A percentile compares a stretch with the other conserved stretches of the same genome.
Evolutionary conservation across 2,329 filamentous ascomycete species (phyloP).

Genomic region (Colletotrichum melonis): DNA sequence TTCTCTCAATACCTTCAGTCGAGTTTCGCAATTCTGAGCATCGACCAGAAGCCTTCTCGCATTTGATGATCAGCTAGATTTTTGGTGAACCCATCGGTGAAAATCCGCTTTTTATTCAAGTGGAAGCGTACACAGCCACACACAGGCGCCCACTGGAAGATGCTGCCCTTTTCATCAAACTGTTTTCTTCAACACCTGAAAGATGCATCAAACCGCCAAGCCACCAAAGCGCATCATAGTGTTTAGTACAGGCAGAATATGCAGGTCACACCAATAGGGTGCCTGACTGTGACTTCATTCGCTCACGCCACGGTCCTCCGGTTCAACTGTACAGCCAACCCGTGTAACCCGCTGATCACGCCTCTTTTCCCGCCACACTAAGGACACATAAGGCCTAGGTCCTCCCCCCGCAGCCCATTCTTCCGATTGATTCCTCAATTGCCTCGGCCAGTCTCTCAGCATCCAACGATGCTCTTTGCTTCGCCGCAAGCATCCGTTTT

Average conservation of each 20-base stretch:
- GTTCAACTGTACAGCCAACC: background rate
- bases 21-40: no score
- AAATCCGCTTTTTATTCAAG: no score
- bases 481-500: background rate
- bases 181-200: background rate
- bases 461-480: background rate
- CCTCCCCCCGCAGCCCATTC: background rate
- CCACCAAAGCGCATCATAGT: background rate
- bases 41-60: no score
- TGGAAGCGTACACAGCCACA: background rate
- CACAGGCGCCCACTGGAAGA: background rate
- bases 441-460: background rate
- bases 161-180: background rate
- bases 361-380: background rate
- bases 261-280: constrained; percentile 9
- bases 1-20: no score
- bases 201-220: background rate
- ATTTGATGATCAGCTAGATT: no score
- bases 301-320: constrained; percentile 18
- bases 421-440: background rate
- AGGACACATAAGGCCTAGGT: constrained; percentile 3
- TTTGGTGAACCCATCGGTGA: no score
- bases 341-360: constrained; percentile 4
- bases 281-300: constrained; percentile 10
- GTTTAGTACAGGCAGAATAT: background rate